Evolutionary conservation across 345 rosid genomes (phyloP).

Genomic region (Moricandia moricandioides): DNA sequence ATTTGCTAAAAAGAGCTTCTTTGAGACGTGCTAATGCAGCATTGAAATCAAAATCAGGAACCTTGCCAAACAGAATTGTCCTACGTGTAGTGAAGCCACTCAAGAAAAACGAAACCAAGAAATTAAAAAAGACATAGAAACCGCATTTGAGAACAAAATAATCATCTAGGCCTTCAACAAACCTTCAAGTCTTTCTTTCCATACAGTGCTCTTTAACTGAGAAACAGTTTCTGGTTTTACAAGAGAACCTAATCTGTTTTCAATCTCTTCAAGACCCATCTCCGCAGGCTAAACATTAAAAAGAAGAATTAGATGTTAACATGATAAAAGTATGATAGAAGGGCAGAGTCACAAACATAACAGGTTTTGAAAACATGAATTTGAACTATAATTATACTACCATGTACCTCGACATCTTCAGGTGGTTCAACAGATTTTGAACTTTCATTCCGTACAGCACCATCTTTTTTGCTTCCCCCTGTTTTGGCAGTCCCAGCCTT

Average conservation of each 20-base stretch:
- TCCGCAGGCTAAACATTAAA: constrained; percentile 72
- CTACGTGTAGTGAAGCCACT: not conserved
- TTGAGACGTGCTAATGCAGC: constrained; percentile 10
- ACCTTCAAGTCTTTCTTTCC: constrained; percentile 99
- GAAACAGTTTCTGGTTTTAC: constrained; percentile 64
- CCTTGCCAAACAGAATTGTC: not conserved
- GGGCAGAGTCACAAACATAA: constrained; percentile 19
- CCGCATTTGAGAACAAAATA: constrained; percentile 3
- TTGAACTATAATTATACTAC: not conserved
- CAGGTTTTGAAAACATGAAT: not conserved
- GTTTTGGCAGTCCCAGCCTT: constrained; percentile 63
- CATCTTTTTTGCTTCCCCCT: constrained; percentile 73
- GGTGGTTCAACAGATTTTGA: constrained; percentile 57
- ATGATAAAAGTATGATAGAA: constrained; percentile 9
- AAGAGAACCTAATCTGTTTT: constrained; percentile 83
- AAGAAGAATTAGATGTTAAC: constrained; percentile 28
- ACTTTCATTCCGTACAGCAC: constrained; percentile 63
- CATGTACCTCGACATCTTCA: constrained; percentile 85
- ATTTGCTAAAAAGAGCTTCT: not conserved
- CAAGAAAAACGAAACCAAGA: not conserved
- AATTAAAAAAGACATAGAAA: not conserved
- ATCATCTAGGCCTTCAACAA: constrained; percentile 28
- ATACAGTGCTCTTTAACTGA: constrained; percentile 80
- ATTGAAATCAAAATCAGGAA: not conserved
- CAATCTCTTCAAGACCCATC: constrained; percentile 97